Evolutionary conservation across 352 stramenopile species (phyloP), one percentile per base, ranked within the genome.

Genomic region (Globisporangium orthogonon): DNA sequence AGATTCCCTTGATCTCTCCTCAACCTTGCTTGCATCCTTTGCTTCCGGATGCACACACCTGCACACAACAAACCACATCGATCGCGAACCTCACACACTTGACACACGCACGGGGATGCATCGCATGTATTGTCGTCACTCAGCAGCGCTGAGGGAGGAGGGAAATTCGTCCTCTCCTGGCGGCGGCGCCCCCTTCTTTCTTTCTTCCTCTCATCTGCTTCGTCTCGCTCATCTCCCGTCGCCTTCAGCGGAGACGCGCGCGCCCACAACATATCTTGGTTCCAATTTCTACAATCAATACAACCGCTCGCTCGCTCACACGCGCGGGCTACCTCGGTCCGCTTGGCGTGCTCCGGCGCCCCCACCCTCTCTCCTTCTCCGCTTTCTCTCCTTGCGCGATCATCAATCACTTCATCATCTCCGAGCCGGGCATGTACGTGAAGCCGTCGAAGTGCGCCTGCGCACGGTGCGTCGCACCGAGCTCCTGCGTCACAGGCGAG

Each of bases 371-470:
- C 23, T n/a, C 18, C 13, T 33, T 13, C 18, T 17, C 45, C 18
- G 5, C 23, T 23, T 23, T 23, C 23, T 23, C 6, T 7, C 18
- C 45, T 50, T 23, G 28, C 44, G 14, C 30, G 31, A 28, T 60
- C 54, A 63, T 56, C 30, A 18, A 28, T 60, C 54, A 63, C 58
- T 72, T 62, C 65, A 58, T 74, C 65, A 91, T 61, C 61, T 84
- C 70, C 60, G 70, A 78, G 45, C 73, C 70, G 3, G 85, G 85
- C 75, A 92, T 92, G 74, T 96, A 98, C 17, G 93, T 98, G 63
- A 98, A 98, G 30, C 81, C 88, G 58, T 97, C 86, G 62, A 98
- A 98, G 66, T 97, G 83, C 11, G 86, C 78, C 58, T 94, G 74
- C 1, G 89, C 86, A 50, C 74, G 71, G 63, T 94, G 83, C 47